A percentile compares a stretch with the other conserved stretches of the same genome.
Conservation (phyloP, 73 alveolate genomes). For the Paramecium biaurelia region DNA sequence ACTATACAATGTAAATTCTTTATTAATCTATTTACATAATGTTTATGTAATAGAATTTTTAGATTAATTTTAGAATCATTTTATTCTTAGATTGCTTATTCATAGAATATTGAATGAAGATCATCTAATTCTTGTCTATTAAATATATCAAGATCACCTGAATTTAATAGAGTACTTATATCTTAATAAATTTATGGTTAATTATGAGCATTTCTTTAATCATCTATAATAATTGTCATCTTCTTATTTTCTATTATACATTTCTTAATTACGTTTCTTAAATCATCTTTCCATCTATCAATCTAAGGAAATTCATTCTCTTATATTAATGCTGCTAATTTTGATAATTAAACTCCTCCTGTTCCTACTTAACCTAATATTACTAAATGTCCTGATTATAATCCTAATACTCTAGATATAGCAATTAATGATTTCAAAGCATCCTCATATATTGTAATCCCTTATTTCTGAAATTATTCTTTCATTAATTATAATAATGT, state of each 20-base stretch:
- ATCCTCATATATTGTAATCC: not conserved
- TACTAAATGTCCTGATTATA: not conserved
- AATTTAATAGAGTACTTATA: constrained; percentile 92
- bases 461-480: not conserved
- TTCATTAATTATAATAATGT: not conserved
- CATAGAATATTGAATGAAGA: constrained; percentile 41
- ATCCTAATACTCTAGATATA: not conserved
- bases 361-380: not conserved
- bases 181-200: constrained; percentile 90
- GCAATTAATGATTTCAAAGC: not conserved
- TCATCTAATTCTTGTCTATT: constrained; percentile 75
- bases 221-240: constrained; percentile 73
- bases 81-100: constrained; percentile 67
- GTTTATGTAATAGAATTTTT: constrained; percentile 58
- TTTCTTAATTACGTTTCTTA: not conserved
- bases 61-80: constrained; percentile 51
- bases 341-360: not conserved
- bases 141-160: constrained; percentile 90
- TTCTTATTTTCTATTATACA: not conserved
- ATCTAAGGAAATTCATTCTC: constrained; percentile 21
- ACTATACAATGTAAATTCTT: constrained; percentile 93
- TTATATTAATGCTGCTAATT: not conserved
- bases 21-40: constrained; percentile 85
- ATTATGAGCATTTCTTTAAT: constrained; percentile 90
- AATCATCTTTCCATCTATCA: constrained; percentile 41